phyloP scores from a whole-genome alignment of 768 basidiomycete genomes.

The Lyophyllum shimeji region DNA sequence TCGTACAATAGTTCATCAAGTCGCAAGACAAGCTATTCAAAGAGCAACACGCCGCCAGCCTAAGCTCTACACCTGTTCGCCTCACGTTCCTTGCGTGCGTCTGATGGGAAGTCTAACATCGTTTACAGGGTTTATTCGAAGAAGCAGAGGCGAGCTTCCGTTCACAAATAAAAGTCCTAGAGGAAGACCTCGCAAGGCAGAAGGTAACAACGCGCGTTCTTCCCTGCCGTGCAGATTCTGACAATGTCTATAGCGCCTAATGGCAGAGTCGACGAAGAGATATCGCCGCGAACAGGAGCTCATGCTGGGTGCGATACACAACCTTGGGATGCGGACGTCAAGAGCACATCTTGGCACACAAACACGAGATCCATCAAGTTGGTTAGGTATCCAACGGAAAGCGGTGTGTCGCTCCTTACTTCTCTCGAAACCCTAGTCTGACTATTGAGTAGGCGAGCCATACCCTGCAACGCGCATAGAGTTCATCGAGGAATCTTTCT shows the following conservation, averaged over 20 bases:
- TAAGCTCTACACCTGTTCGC: constrained; percentile 45
- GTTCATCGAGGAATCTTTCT: background rate
- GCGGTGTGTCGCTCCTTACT: constrained; percentile 27
- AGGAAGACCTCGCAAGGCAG: constrained; percentile 60
- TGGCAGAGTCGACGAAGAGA: constrained; percentile 53
- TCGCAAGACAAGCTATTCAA: constrained; percentile 88
- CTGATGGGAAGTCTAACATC: background rate
- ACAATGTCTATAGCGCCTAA: constrained; percentile 37
- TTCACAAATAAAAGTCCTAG: constrained; percentile 61
- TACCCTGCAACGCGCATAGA: constrained; percentile 16
- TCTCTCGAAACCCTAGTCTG: background rate
- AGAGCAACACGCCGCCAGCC: constrained; percentile 68
- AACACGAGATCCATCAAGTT: constrained; percentile 58
- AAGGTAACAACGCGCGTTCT: constrained; percentile 38
- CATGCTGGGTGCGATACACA: constrained; percentile 77
- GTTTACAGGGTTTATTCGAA: constrained; percentile 53
- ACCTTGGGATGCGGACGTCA: constrained; percentile 60
- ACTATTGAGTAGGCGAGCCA: constrained; percentile 15
- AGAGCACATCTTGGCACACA: constrained; percentile 58
- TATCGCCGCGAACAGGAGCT: constrained; percentile 79
- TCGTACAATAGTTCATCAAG: constrained; percentile 76
- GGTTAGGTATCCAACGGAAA: constrained; percentile 70
- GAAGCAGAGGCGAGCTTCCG: constrained; percentile 71
- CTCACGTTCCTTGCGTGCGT: background rate
- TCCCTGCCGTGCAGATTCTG: background rate